Evolutionary conservation across 2,329 filamentous ascomycete species (phyloP), one percentile per base, ranked within the genome.

Genomic region (Cladorrhinum sp.): DNA sequence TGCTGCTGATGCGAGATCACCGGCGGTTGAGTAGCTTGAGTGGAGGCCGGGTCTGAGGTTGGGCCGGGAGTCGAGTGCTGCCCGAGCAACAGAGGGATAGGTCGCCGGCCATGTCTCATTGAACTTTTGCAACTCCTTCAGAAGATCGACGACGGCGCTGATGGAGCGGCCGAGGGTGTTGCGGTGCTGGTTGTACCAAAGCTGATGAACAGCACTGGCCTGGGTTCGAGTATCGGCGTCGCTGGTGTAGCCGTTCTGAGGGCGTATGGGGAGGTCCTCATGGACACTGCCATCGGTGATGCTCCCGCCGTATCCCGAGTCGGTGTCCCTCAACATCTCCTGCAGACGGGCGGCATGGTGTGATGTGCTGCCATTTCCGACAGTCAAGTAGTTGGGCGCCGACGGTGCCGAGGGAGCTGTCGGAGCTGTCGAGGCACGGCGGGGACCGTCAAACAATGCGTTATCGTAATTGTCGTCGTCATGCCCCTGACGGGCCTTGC

Each of bases 131-230:
- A 99, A 82, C 62, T 86, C 86, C 73, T 89, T 88, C 66, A 99
- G 78, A 1, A 92, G 86, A 62, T 97, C 92, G 61, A 97, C 86
- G 8, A 93, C 94, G 67, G 87, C 86, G 70, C 88, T 90, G 72
- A 99, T 97, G 14, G 92, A 90, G 62, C 93, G 89, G 49, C 86
- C 91, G n/a, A 99, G 85, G 30, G 90, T 86, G 5, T 88, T 90
- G 62, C 93, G 87, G 73, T 98, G 96, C 70, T 92, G 86, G 75
- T 98, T 98, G 77, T 96, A 97, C 81, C 91, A 91, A 66, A 98
- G 83, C 77, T 98, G 95, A 71, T 96, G 89, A 54, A 97, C 86
- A 75, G 96, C 91, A 71, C 89, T 90, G 39, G 91, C 88, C 66
- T 94, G 86, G 50, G 83, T 79, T 66, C 85, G 83, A 69, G 84